Base-by-base conservation (phyloP, 2,329 filamentous ascomycete genomes). In the Xylaria sp. region DNA sequence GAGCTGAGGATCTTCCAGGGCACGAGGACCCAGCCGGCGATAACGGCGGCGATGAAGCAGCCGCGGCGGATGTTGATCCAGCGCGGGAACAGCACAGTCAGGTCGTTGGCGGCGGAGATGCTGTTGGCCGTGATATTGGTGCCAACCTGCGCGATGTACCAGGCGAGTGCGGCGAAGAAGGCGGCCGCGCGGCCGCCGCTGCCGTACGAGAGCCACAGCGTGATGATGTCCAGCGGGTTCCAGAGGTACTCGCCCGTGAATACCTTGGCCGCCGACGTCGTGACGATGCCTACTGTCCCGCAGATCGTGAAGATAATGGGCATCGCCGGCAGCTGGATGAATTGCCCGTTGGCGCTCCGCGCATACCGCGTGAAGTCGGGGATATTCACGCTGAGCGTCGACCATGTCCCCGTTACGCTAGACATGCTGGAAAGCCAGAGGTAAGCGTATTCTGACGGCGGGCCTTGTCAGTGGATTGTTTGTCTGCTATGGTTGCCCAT, bases 1-100 rank as follows among this genome's bases (percentile, higher is more conserved):
- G 83, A 86, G 33, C 73, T 78, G 17, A 89, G 76, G 59, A 90
- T 89, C 75, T 88, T 88, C 87, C 87, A 89, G 1, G 86, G 86
- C 1, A 87, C 85, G 31, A 89, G 78, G 2, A 81, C 80, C 85
- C 85, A 88, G 21, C 82, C 83, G 0, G 75, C 77, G 19, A 86
- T 72, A 3, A 87, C 52, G 1, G 83, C 83, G 4, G 83, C 81
- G 43, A 87, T 74, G 31, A 87, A 73, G 58, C 82, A 83, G 7
- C 85, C 85, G 17, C 85, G 81, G 7, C 76, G 75, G 67, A 88
- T 85, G 65, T 87, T 85, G 62, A 87, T 71, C 68, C 80, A 85
- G 25, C 75, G 74, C 0, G 85, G 84, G 56, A 81, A 78, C 3
- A 87, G 78, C 2, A 82, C 80, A 1, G 82, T 84, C 46, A 87